Conservation (phyloP, 345 rosid genomes). For the Barbarea vulgaris region DNA sequence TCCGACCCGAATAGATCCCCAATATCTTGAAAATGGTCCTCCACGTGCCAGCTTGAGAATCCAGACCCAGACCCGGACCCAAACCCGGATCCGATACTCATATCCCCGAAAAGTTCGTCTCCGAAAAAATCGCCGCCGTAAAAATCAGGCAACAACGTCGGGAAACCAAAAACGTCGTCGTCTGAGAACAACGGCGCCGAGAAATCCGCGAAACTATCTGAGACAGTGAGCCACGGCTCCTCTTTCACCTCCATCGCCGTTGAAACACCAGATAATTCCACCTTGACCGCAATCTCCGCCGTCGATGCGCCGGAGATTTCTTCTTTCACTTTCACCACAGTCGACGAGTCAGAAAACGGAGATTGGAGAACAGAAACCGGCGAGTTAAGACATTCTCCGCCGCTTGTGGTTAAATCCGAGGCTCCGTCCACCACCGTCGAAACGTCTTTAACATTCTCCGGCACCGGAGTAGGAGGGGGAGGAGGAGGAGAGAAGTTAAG, state of each 20-base stretch:
- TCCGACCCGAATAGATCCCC: slow-evolving; percentile 83
- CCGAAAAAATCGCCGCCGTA: slow-evolving; percentile 46
- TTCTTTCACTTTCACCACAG: background rate
- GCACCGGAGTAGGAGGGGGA: slow-evolving; percentile 51
- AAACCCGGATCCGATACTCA: slow-evolving; percentile 47
- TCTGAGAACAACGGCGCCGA: slow-evolving; percentile 41
- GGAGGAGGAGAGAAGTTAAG: slow-evolving; percentile 74
- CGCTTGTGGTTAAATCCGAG: slow-evolving; percentile 3
- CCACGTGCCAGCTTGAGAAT: slow-evolving; percentile 53
- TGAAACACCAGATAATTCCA: background rate
- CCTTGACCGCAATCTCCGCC: background rate
- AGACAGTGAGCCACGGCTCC: slow-evolving; percentile 15
- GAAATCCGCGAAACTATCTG: slow-evolving; percentile 49
- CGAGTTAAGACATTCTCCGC: slow-evolving; percentile 43
- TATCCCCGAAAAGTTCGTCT: slow-evolving; percentile 34
- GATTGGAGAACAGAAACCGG: slow-evolving; percentile 81
- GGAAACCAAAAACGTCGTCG: slow-evolving; percentile 57
- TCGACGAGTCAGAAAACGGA: slow-evolving; percentile 62
- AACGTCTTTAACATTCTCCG: slow-evolving; percentile 2
- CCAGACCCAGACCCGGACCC: slow-evolving; percentile 55
- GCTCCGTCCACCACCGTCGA: background rate
- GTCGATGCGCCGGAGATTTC: slow-evolving; percentile 22
- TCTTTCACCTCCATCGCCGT: background rate
- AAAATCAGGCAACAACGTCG: slow-evolving; percentile 43
- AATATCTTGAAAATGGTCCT: slow-evolving; percentile 64